Conservation (phyloP, 163 green algal genomes). For the Smithsoniella earleae region DNA sequence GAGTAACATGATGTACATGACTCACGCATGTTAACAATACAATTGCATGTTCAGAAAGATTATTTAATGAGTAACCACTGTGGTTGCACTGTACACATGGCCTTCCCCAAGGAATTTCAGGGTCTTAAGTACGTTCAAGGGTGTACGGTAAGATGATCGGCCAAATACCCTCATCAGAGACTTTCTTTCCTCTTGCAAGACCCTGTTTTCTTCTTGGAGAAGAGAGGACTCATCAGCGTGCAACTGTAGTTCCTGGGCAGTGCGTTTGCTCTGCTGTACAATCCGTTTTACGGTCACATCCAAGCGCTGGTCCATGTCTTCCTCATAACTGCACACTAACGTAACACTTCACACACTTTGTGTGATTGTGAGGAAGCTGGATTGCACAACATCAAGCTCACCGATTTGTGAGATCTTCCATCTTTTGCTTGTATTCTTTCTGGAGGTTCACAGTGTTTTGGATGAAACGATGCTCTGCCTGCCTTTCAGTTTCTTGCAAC, state of each 20-base stretch:
- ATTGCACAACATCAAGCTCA: too few relatives aligned
- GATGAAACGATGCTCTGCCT: conserved; percentile 54
- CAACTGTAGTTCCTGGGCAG: conserved; percentile 66
- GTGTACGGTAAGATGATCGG: too few relatives aligned
- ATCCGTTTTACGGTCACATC: conserved; percentile 64
- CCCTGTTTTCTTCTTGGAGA: conserved; percentile 17
- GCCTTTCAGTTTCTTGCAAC: conserved; percentile 3
- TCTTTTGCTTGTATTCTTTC: conserved; percentile 62
- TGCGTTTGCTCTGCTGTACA: conserved; percentile 64
- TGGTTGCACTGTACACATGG: too few relatives aligned
- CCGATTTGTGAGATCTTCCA: conserved; percentile 38
- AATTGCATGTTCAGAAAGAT: too few relatives aligned
- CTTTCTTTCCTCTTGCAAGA: neutral
- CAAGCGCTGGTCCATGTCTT: conserved; percentile 57
- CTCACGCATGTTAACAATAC: too few relatives aligned
- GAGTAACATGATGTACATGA: too few relatives aligned
- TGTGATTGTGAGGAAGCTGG: too few relatives aligned
- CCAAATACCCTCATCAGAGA: neutral
- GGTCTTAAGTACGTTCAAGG: too few relatives aligned
- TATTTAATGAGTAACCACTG: too few relatives aligned
- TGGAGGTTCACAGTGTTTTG: conserved; percentile 51
- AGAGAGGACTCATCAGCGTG: conserved; percentile 46
- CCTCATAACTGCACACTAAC: conserved; percentile 33
- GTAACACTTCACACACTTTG: too few relatives aligned
- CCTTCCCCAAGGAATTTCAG: too few relatives aligned